Evolutionary conservation across 345 rosid genomes (phyloP).

Genomic region (Salix exigua): DNA sequence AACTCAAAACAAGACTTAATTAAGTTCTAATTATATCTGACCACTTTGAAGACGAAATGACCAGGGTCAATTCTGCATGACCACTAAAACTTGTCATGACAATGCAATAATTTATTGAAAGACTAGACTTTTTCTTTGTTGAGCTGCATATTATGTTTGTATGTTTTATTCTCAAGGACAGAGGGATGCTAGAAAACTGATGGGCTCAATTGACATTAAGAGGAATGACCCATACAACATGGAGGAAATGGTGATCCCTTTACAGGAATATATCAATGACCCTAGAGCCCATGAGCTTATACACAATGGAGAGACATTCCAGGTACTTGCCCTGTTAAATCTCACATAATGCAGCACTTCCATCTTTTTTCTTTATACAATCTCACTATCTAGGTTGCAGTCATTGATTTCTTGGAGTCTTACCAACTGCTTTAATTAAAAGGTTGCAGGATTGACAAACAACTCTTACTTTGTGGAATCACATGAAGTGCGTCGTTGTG

Average conservation of each 20-base stretch:
- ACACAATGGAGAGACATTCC: conserved; percentile 94
- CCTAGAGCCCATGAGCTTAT: conserved; percentile 75
- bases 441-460: conserved; percentile 97
- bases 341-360: background rate
- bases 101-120: background rate
- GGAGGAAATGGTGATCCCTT: conserved; percentile 81
- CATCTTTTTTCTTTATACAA: background rate
- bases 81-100: background rate
- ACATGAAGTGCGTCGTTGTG: conserved; percentile 84
- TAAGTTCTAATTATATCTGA: too few species aligned
- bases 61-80: background rate
- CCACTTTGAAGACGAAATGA: background rate
- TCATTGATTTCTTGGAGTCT: too few species aligned
- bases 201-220: conserved; percentile 36
- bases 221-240: conserved; percentile 64
- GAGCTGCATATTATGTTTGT: background rate
- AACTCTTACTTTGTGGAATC: conserved; percentile 68
- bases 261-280: conserved; percentile 60
- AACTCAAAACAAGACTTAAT: too few species aligned
- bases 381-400: too few species aligned
- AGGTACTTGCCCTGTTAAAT: conserved; percentile 44
- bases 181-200: conserved; percentile 67
- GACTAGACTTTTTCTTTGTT: background rate
- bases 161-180: conserved; percentile 27
- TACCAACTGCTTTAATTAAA: conserved; percentile 11